A percentile compares a stretch with the other conserved stretches of the same genome.
These are phyloP conservation scores for Adansonia madagascariensis DNA, from an alignment of 441 rosid species.

Conservation along the genomic window DNA sequence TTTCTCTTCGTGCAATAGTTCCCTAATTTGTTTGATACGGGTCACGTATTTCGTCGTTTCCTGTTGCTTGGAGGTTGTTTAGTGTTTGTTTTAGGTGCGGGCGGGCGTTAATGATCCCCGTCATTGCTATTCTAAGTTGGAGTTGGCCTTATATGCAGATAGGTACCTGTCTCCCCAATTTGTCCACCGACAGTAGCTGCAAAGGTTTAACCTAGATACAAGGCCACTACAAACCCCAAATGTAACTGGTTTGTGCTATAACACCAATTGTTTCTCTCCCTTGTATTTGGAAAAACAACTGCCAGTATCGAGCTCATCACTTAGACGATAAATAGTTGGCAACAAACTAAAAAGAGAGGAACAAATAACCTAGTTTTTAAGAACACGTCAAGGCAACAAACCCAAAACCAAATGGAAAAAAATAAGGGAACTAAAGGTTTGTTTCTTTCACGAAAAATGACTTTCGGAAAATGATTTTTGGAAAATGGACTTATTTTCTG, in stretches of 20 bases:
- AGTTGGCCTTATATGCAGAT: background rate
- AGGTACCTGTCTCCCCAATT: background rate
- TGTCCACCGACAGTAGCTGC: too few species aligned
- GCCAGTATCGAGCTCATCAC: background rate
- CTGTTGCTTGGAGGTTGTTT: background rate
- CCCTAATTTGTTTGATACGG: background rate
- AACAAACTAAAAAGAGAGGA: background rate
- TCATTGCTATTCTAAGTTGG: background rate
- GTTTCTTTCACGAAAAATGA: background rate
- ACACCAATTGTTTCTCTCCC: background rate
- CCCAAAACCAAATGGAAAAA: background rate
- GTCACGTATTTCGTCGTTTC: background rate
- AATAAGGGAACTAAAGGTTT: background rate
- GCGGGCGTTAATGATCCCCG: background rate
- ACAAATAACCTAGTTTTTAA: background rate
- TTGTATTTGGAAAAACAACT: background rate
- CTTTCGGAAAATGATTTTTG: background rate
- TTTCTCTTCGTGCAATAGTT: background rate
- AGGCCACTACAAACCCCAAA: background rate
- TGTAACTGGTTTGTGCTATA: background rate
- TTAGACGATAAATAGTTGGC: background rate
- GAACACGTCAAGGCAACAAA: background rate
- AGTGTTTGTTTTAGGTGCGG: background rate
- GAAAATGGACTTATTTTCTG: conserved; percentile 1
- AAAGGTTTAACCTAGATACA: background rate